Evolutionary conservation across 345 rosid species (phyloP), one percentile per base, ranked within the genome.

Genomic region (Carallia pectinifolia): DNA sequence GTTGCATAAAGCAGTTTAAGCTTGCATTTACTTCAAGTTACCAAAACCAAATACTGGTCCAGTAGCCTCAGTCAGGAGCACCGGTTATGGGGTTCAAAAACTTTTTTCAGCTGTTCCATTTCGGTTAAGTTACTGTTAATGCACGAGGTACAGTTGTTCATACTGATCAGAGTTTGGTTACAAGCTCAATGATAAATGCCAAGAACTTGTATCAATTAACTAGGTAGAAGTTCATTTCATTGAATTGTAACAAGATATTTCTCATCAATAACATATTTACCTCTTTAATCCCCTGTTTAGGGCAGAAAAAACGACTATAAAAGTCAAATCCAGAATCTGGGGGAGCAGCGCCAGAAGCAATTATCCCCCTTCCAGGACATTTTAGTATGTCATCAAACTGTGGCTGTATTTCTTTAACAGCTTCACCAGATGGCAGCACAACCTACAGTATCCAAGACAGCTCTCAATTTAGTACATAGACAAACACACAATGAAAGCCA

Each of bases 211-310:
- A 33, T 63, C 36, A 38, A 4, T 71, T 13, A 19, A n/a, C 12
- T 27, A 4, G 23, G 7, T 54, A 18, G 17, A 36, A 27, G 54
- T 10, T 3, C 4, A 27, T 47, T 17, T 23, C 29, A 10, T 8
- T 31, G 53, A 31, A 40, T 15, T 3, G 52, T 31, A 61, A 29
- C 16, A 1, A 9, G 36, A 73, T 33, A 16, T 33, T 18, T 61
- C 6, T 31, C 10, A 18, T 44, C 30, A 13, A n/a, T 61, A 47
- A 6, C n/a, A 13, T 9, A 62, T 61, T 61, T 78, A 83, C 98
- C 97, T 91, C 96, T 50, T 84, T 71, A 64, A 88, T 7, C 33
- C 97, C 93, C 1, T 68, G n/a, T 72, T 87, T 88, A 2, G 95
- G 97, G 65, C 75, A 74, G 31, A 91, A 94, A 83, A 29, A 87